phyloP scores from a whole-genome alignment of 305 asterid genomes.

The Ajuga reptans region DNA sequence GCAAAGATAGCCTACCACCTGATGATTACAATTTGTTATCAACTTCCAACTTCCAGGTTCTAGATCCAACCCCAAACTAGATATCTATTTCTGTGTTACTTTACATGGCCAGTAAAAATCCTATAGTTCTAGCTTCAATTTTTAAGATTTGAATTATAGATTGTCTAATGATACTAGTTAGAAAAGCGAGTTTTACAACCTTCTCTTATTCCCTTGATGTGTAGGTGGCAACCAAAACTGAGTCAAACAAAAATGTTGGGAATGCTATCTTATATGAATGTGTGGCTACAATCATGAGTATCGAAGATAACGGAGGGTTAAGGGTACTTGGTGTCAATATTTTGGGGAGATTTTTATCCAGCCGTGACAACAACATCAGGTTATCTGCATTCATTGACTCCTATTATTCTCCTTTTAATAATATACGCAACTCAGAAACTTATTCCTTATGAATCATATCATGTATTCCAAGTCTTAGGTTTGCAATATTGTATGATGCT shows the following conservation, averaged over 20 bases:
- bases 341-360: conserved; percentile 95
- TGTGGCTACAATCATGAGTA: conserved; percentile 79
- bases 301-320: conserved; percentile 92
- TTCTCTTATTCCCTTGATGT: conserved; percentile 22
- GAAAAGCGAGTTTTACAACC: background rate
- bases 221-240: conserved; percentile 97
- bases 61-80: background rate
- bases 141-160: background rate
- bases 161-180: background rate
- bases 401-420: too few species aligned
- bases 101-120: background rate
- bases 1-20: background rate
- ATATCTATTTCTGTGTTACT: background rate
- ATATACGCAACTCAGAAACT: too few species aligned
- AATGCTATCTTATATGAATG: conserved; percentile 95
- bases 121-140: background rate
- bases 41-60: background rate
- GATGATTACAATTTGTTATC: background rate
- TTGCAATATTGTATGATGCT: background rate
- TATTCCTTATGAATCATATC: too few species aligned
- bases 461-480: background rate
- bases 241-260: conserved; percentile 91
- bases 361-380: conserved; percentile 98
- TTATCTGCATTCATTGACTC: conserved; percentile 27
- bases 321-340: conserved; percentile 93